Percentiles rank a stretch among this genome's conserved stretches.
Evolutionary conservation across 2,329 filamentous ascomycete species (phyloP).

Genomic region (Botryosphaeria dothidea): DNA sequence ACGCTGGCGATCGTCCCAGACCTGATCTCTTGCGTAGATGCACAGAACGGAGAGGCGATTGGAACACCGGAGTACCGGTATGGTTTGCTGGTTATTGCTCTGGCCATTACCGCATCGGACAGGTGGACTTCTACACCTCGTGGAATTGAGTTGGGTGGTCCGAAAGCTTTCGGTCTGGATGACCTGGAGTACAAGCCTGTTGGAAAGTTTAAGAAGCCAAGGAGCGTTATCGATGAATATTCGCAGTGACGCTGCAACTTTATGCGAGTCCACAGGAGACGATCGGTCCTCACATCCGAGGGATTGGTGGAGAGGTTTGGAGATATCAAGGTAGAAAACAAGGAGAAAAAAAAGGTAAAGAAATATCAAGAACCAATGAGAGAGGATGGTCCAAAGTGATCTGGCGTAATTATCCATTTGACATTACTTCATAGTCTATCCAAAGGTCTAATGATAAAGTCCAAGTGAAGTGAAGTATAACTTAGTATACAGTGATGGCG

Average conservation of each 20-base stretch:
- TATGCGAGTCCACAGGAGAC: too few species aligned
- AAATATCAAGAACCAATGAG: too few species aligned
- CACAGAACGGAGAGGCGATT: conserved; percentile 48
- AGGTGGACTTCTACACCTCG: conserved; percentile 53
- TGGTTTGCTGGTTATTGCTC: conserved; percentile 52
- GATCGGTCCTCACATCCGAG: too few species aligned
- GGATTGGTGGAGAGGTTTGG: too few species aligned
- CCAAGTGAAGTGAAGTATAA: neutral
- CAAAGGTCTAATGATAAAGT: neutral
- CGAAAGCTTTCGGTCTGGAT: conserved; percentile 51
- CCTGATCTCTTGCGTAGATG: conserved; percentile 52
- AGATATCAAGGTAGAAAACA: too few species aligned
- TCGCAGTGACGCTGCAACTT: neutral
- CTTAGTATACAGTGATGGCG: neutral
- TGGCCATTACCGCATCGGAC: conserved; percentile 57
- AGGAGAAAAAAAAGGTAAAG: too few species aligned
- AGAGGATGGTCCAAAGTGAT: too few species aligned
- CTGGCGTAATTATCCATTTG: neutral
- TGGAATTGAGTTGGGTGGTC: conserved; percentile 54
- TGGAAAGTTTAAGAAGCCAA: conserved; percentile 52
- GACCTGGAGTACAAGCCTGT: conserved; percentile 52
- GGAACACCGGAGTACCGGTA: conserved; percentile 59
- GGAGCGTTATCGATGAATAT: conserved; percentile 57
- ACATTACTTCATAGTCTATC: neutral
- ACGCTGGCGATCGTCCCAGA: conserved; percentile 42